Evolutionary conservation across 1,284 basidiomycete species (phyloP).

Genomic region (Malassezia furfur): DNA sequence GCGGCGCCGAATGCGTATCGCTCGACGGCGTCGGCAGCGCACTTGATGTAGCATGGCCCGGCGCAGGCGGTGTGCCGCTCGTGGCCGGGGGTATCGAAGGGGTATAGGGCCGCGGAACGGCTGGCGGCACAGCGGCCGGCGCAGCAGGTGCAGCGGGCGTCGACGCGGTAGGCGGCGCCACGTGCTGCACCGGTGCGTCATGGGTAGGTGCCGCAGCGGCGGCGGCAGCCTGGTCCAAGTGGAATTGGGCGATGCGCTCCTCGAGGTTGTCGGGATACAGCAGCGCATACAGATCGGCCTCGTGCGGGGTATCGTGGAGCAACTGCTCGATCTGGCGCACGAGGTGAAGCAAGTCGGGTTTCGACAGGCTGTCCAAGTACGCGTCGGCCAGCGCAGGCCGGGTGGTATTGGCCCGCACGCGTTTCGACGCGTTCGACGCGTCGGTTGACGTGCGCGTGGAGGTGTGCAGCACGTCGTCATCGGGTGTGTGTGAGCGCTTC

Average conservation of each 20-base stretch:
- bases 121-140: not conserved
- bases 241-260: not conserved
- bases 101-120: slow-evolving; percentile 13
- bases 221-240: not conserved
- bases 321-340: slow-evolving; percentile 11
- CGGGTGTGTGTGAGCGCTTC: slow-evolving; percentile 17
- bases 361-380: slow-evolving; percentile 5
- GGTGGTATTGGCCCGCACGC: not conserved
- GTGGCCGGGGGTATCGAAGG: slow-evolving; percentile 11
- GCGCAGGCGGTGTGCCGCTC: not conserved
- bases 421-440: slow-evolving; percentile 1
- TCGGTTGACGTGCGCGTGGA: not conserved
- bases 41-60: too few species aligned
- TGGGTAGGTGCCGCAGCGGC: not conserved
- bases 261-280: slow-evolving; percentile 13
- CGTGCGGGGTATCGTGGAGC: slow-evolving; percentile 9
- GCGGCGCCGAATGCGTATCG: not conserved
- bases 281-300: slow-evolving; percentile 3
- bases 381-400: slow-evolving; percentile 10
- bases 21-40: slow-evolving; percentile 4
- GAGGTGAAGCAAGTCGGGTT: slow-evolving; percentile 1
- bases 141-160: not conserved
- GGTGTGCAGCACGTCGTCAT: slow-evolving; percentile 9
- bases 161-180: not conserved
- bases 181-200: too few species aligned